Conservation (phyloP, 108 stramenopile genomes). For the Chaetoceros muelleri region DNA sequence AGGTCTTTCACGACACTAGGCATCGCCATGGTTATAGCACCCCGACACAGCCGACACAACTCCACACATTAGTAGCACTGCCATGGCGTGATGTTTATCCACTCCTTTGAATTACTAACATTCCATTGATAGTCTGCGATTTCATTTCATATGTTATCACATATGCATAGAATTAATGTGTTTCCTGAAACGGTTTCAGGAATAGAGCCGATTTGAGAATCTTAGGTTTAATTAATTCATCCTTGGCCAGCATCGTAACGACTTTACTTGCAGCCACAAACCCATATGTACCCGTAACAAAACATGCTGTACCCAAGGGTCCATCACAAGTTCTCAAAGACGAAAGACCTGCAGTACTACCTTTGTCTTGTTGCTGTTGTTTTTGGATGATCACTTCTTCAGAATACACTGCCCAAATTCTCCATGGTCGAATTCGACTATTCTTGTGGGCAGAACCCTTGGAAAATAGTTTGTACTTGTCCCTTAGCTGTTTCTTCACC, state of each 20-base stretch:
- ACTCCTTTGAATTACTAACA: neutral
- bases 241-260: conserved; percentile 68
- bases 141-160: too few species aligned
- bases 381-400: conserved; percentile 33
- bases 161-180: too few species aligned
- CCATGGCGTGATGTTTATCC: conserved; percentile 10
- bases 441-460: conserved; percentile 26
- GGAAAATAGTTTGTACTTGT: conserved; percentile 52
- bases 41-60: too few species aligned
- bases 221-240: conserved; percentile 32
- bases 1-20: too few species aligned
- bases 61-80: too few species aligned
- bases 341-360: conserved; percentile 8
- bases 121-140: too few species aligned
- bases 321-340: conserved; percentile 68
- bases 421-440: conserved; percentile 38
- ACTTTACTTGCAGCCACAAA: conserved; percentile 59
- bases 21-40: too few species aligned
- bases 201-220: neutral
- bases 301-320: conserved; percentile 67
- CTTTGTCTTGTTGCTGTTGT: too few species aligned
- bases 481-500: conserved; percentile 49
- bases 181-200: neutral
- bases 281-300: conserved; percentile 71
- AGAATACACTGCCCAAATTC: conserved; percentile 61